Conservation (phyloP, 257 asterid species). For the Jacaranda copaia region DNA sequence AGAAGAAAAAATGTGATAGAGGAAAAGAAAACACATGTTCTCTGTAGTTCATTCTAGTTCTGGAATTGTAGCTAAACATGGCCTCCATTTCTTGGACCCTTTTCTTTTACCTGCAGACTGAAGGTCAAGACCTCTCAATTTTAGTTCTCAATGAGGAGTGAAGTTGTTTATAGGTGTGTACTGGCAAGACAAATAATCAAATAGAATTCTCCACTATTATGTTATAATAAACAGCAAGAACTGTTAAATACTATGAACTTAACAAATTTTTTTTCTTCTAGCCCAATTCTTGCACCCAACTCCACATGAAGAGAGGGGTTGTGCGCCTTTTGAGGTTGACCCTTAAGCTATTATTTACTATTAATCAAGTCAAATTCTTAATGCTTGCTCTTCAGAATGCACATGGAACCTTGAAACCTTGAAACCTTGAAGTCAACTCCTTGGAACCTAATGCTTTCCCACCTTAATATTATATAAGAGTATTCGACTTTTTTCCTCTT, state of each 20-base stretch:
- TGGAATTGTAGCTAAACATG: slow-evolving; percentile 61
- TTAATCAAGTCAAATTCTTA: slow-evolving; percentile 22
- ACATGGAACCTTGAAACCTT: slow-evolving; percentile 30
- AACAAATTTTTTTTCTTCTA: background rate
- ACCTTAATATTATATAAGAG: background rate
- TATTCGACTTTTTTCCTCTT: background rate
- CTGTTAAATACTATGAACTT: background rate
- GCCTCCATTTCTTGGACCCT: slow-evolving; percentile 53
- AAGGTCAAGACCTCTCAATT: slow-evolving; percentile 30
- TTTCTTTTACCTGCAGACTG: slow-evolving; percentile 27
- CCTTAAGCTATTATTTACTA: background rate
- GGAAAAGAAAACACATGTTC: background rate
- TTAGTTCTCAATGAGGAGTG: slow-evolving; percentile 1
- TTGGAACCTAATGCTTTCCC: background rate
- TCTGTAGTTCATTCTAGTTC: slow-evolving; percentile 31
- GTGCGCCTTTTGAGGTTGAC: slow-evolving; percentile 38
- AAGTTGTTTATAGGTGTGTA: background rate
- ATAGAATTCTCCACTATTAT: background rate
- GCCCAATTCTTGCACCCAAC: background rate
- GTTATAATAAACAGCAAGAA: background rate
- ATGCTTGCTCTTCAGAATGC: slow-evolving; percentile 4
- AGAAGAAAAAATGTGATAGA: background rate
- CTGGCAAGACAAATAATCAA: background rate
- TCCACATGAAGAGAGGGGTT: slow-evolving; percentile 1
- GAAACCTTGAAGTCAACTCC: slow-evolving; percentile 3